Evolutionary conservation across 2,329 filamentous ascomycete genomes (phyloP).

Genomic region (Xylariaceae sp.): DNA sequence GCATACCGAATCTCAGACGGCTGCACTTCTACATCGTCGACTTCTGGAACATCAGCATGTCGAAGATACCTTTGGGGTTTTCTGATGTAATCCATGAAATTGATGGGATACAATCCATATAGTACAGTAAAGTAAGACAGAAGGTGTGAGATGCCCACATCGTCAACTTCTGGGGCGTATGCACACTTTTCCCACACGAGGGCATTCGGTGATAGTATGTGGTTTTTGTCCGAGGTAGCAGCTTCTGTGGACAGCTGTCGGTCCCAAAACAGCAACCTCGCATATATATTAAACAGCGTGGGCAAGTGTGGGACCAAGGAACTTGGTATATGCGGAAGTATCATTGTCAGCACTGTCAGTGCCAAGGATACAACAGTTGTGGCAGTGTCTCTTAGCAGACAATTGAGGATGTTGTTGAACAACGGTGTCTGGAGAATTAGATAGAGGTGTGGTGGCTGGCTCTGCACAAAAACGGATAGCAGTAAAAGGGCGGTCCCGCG

Average conservation of each 20-base stretch:
- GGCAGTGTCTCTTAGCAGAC: slow-evolving; percentile 72
- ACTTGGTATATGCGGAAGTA: slow-evolving; percentile 74
- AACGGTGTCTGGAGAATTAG: slow-evolving; percentile 67
- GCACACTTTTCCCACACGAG: slow-evolving; percentile 60
- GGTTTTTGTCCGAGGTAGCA: slow-evolving; percentile 35
- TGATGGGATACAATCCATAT: slow-evolving; percentile 79
- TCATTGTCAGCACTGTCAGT: slow-evolving; percentile 73
- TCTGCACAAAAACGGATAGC: slow-evolving; percentile 67
- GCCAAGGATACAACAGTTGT: slow-evolving; percentile 73
- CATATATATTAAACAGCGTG: slow-evolving; percentile 77
- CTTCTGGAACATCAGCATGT: slow-evolving; percentile 63
- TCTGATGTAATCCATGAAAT: slow-evolving; percentile 81
- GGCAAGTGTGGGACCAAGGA: slow-evolving; percentile 66
- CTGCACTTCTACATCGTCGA: slow-evolving; percentile 73
- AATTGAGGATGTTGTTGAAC: slow-evolving; percentile 67
- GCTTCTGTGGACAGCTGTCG: slow-evolving; percentile 41
- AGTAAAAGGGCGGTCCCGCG: slow-evolving; percentile 63
- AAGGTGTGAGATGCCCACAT: slow-evolving; percentile 61
- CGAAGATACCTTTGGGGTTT: slow-evolving; percentile 77
- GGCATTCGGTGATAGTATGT: slow-evolving; percentile 24
- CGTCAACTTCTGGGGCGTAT: slow-evolving; percentile 59
- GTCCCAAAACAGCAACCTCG: slow-evolving; percentile 76
- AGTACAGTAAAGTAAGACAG: slow-evolving; percentile 75
- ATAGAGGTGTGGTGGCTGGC: slow-evolving; percentile 76
- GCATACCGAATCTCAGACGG: slow-evolving; percentile 71